These are phyloP conservation scores for Gyrodon lividus DNA, from an alignment of 768 basidiomycete genomes.

Conservation along the genomic window DNA sequence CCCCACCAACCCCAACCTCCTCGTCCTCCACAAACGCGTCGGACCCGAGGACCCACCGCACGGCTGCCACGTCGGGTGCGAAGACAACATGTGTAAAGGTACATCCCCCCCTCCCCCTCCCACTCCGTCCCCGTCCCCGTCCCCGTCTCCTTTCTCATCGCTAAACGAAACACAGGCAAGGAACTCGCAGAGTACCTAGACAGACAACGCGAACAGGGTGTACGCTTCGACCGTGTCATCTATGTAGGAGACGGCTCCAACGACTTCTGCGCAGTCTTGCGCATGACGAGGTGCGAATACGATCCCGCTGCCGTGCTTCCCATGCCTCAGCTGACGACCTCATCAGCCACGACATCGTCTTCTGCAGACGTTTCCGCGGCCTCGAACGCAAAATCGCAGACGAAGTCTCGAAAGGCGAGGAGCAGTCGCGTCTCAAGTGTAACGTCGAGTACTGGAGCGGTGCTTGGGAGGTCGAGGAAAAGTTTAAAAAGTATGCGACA, in stretches of 20 bases:
- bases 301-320: no score
- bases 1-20: conserved; percentile 56
- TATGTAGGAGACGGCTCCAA: conserved; percentile 96
- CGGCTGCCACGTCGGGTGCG: conserved; percentile 82
- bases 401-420: conserved; percentile 49
- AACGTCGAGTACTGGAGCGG: conserved; percentile 84
- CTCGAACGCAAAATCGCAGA: conserved; percentile 74
- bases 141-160: no score
- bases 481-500: conserved; percentile 40
- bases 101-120: background rate
- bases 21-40: conserved; percentile 74
- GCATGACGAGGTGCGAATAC: conserved; percentile 61
- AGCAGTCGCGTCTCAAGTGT: conserved; percentile 59
- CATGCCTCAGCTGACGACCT: conserved; percentile 14
- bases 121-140: background rate
- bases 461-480: conserved; percentile 96
- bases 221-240: conserved; percentile 70
- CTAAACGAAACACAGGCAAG: conserved; percentile 55
- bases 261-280: conserved; percentile 91
- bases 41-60: conserved; percentile 80
- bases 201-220: conserved; percentile 42
- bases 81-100: conserved; percentile 99
- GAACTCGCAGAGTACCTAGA: conserved; percentile 85
- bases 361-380: conserved; percentile 77
- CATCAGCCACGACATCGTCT: conserved; percentile 74